Base-by-base conservation (phyloP, 1,284 basidiomycete genomes). In the Calocybe gambosa region DNA sequence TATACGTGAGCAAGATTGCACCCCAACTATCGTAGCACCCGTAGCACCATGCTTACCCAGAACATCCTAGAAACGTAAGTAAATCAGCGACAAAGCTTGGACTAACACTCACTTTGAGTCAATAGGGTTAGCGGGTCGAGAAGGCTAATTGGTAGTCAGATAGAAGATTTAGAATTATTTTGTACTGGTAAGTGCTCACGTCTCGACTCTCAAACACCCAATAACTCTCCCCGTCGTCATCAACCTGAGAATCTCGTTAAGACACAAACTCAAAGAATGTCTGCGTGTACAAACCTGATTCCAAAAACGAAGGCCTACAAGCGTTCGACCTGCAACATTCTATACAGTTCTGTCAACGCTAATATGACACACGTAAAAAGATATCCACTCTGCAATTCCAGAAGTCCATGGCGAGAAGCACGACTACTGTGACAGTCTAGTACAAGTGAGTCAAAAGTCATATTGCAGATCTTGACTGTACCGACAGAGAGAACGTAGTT, bases 121-220 rank as follows among this genome's bases (percentile, higher is more conserved):
- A 33, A 95, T 77, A 0, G 89, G 78, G 64, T 97, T 97, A 5
- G 90, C 83, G 18, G 91, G 90, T 57, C 86, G 78, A 29, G 91
- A 88, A 35, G 93, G 90, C 93, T 96, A 16, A 10, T 43, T 29
- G 29, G 36, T 26, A 19, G 28, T 13, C 9, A 5, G 9, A 19
- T 43, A n/a, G 42, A 42, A 16, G 41, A 15, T 47, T 47, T 55
- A 42, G 25, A 10, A 36, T 26, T 26, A 40, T 9, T 9, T 15
- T 9, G 28, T 36, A 29, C 19, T n/a, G 5, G 21, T 31, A 40
- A 23, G 40, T 42, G 65, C 82, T 61, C 66, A 93, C 92, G 65
- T 95, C 93, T 60, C 91, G 78, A 56, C 86, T 89, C 68, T 95
- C 93, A 57, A 96, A 96, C 2, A 96, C 93, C 93, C 93, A 96